These are phyloP conservation scores for Stenogyne calaminthoides DNA, from an alignment of 305 asterid genomes.

Conservation along the genomic window DNA sequence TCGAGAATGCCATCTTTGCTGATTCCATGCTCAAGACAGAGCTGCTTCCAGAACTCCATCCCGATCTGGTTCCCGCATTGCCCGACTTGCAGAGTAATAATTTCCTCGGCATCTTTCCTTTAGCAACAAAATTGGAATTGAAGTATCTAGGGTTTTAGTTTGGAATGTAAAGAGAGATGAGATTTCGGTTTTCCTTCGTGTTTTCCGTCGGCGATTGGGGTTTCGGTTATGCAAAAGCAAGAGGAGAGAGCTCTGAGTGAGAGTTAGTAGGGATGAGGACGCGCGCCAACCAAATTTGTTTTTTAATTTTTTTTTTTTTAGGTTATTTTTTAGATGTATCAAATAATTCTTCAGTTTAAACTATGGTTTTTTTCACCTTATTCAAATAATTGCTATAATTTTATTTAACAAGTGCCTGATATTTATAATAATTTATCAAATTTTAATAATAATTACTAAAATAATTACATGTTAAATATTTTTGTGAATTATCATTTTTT, in stretches of 20 bases:
- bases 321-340: not conserved
- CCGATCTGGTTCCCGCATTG: slow-evolving; percentile 99
- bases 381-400: too few species aligned
- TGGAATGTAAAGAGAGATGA: not conserved
- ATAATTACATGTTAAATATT: too few species aligned
- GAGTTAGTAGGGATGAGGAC: not conserved
- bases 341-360: not conserved
- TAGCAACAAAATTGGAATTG: not conserved
- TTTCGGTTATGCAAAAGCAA: not conserved
- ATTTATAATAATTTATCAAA: too few species aligned
- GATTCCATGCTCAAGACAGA: slow-evolving; percentile 97
- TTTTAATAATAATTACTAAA: too few species aligned
- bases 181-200: not conserved
- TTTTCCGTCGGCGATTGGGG: slow-evolving; percentile 1
- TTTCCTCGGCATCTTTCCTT: slow-evolving; percentile 86
- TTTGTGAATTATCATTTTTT: too few species aligned
- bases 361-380: too few species aligned
- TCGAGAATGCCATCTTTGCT: slow-evolving; percentile 97
- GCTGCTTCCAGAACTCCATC: slow-evolving; percentile 99
- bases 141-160: slow-evolving; percentile 29
- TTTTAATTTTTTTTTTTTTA: not conserved
- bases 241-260: not conserved
- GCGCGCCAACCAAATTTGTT: slow-evolving; percentile 20
- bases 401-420: not conserved
- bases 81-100: slow-evolving; percentile 91